Conservation (phyloP, 257 asterid genomes). For the Solanum chilense region DNA sequence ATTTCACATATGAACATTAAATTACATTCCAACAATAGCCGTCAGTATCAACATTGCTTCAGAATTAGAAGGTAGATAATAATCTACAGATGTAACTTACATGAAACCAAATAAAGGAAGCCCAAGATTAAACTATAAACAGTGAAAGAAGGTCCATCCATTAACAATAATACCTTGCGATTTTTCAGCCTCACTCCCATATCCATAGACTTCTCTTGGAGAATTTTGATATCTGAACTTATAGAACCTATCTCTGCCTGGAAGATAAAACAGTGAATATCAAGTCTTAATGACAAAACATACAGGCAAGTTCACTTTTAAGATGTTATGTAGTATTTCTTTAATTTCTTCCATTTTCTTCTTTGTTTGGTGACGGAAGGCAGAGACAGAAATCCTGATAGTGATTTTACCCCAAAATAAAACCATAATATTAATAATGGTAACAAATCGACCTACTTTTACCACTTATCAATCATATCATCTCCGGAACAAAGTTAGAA, state of each 20-base stretch:
- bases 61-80: neutral
- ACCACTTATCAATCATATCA: neutral
- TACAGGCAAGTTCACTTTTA: neutral
- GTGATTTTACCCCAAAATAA: neutral
- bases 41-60: neutral
- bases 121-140: neutral
- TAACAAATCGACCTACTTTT: neutral
- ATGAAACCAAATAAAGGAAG: neutral
- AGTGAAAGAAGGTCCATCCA: neutral
- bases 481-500: neutral
- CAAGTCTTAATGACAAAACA: neutral
- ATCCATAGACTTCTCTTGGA: conserved; percentile 97
- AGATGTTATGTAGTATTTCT: neutral
- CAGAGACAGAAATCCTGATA: neutral
- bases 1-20: neutral
- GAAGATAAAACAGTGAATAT: conserved; percentile 4
- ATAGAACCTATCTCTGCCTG: conserved; percentile 96
- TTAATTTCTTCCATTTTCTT: neutral
- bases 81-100: neutral
- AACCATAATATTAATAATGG: neutral
- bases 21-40: neutral
- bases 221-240: conserved; percentile 93
- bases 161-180: conserved; percentile 58
- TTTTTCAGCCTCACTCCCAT: conserved; percentile 98
- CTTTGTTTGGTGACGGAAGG: neutral